Base-by-base conservation (phyloP, 2,329 filamentous ascomycete genomes). In the Niveomyces coronatus region DNA sequence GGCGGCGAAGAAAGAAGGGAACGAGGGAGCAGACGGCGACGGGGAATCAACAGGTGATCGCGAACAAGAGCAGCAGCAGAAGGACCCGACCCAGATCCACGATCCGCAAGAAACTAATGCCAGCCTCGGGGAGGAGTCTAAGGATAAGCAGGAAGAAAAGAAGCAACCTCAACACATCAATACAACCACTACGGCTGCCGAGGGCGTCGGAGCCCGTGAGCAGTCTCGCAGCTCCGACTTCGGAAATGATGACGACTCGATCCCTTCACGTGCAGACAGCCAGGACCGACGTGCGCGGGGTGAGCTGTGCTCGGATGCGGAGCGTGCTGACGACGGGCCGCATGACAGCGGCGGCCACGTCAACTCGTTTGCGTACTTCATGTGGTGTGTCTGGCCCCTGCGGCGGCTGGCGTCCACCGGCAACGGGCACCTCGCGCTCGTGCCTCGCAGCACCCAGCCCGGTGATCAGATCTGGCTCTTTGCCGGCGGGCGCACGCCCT, bases 381-480 rank as follows among this genome's bases (percentile, higher is more conserved):
- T 36, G 39, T 36, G 32, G 31, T 41, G 32, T 20, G 28, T 36
- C 15, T 41, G 37, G 37, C 37, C 37, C 9, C 20, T 41, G 15
- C 39, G 34, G 16, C 32, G 32, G 20, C 33, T 35, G 33, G n/a
- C 29, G 30, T 19, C 33, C 9, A 42, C 35, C 15, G 9, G 20
- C 31, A 39, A 39, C 8, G 36, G 40, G 9, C 40, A 42, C 20
- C 39, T 45, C 8, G 41, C 42, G 5, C 36, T 45, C 3, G 44
- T 32, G 2, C 41, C 41, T 11, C n/a, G 14, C 1, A 11, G 20
- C 1, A 30, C 28, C 2, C 24, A 30, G 23, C 7, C 10, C 9
- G 44, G 32, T 6, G 44, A 45, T 14, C 35, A 45, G 22, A 22
- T 44, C 7, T 45, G 44, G 44, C 37, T 39, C 2, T 33, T 39